Evolutionary conservation across 2,329 filamentous ascomycete species (phyloP), one percentile per base, ranked within the genome.

Genomic region (Parasarocladium wereldwijsianum): DNA sequence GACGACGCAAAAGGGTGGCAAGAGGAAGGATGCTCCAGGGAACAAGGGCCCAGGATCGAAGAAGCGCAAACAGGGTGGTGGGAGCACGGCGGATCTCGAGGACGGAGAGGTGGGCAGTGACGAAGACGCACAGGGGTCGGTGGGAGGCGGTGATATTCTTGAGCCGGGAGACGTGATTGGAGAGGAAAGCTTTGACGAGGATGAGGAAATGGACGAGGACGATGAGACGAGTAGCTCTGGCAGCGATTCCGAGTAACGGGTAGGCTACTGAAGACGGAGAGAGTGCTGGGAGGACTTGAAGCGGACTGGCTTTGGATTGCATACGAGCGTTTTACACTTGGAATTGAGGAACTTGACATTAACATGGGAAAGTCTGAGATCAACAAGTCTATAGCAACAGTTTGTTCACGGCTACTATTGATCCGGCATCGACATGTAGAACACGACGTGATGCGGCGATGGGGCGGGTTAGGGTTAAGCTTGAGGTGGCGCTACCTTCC

Each of bases 171-270:
- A 57, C 29, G 47, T 57, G 18, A 46, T 58, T 38, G 53, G 43
- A 2, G 54, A 58, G 41, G 46, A 56, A 29, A 57, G 52, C 23
- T 37, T 54, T 21, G 55, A 56, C 29, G 51, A 54, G 0, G 43
- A 44, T 9, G 41, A 40, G 2, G 46, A 39, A 1, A 46, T 46
- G 16, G 44, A 47, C 10, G 44, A 50, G 8, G 41, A 51, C 12
- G 43, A 47, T 5, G 40, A 43, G 9, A 60, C 57, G 9, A 62
- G 58, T 31, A 63, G 58, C 28, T 62, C 58, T 2, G 55, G 53
- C 11, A 49, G 53, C n/a, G 54, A 57, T 28, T 43, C 43, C 15
- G 50, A 50, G 4, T 39, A 34, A 10, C 27, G 29, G 15, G 13
- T 26, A 25, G 12, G 17, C 6, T 24, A 9, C 12, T 5, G 28